phyloP scores from a whole-genome alignment of 2,329 filamentous ascomycete genomes.

The Nannizziopsis barbatae region DNA sequence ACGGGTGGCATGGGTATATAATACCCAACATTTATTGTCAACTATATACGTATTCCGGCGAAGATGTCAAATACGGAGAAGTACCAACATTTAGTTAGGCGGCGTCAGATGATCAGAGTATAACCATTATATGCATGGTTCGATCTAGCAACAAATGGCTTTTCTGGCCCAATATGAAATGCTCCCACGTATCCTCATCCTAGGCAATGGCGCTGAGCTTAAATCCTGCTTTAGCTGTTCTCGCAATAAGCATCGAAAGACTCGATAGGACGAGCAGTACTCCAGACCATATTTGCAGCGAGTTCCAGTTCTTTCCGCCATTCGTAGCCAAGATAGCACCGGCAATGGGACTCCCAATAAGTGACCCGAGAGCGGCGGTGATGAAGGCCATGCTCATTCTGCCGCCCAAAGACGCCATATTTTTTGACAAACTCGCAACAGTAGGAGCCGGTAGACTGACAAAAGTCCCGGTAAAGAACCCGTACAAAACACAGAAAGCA shows the following conservation, averaged over 20 bases:
- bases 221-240: too few species aligned
- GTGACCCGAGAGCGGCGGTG: constrained; percentile 39
- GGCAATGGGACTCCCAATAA: constrained; percentile 47
- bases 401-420: constrained; percentile 46
- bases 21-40: too few species aligned
- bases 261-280: constrained; percentile 1
- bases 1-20: too few species aligned
- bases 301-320: constrained; percentile 27
- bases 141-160: too few species aligned
- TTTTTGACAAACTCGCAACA: constrained; percentile 26
- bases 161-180: too few species aligned
- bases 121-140: too few species aligned
- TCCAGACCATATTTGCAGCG: constrained; percentile 14
- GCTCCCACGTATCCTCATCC: too few species aligned
- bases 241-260: not conserved
- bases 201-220: too few species aligned
- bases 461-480: constrained; percentile 41
- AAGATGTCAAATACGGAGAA: too few species aligned
- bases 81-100: too few species aligned
- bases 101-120: too few species aligned
- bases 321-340: constrained; percentile 43
- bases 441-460: constrained; percentile 36
- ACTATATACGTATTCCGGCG: too few species aligned
- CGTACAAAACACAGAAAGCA: constrained; percentile 35
- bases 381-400: constrained; percentile 47